Percentiles rank a stretch among this genome's conserved stretches.
Evolutionary conservation across 306 rosid genomes (phyloP).

Genomic region (Inga leiocalycina): DNA sequence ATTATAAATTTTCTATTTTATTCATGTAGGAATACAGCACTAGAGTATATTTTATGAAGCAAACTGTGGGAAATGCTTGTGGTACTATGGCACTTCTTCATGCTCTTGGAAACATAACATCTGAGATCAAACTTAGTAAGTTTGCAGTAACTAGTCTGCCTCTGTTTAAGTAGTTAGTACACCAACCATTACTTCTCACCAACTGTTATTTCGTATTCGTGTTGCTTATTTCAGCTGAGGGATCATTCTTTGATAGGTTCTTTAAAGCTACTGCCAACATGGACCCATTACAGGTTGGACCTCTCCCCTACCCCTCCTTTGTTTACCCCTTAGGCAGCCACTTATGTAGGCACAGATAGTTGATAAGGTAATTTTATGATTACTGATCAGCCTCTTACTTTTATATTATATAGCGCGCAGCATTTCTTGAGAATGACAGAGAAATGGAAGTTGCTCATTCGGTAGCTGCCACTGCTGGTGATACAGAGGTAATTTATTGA

Average conservation of each 20-base stretch:
- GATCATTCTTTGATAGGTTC: constrained; percentile 80
- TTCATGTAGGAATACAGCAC: constrained; percentile 47
- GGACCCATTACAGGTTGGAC: constrained; percentile 73
- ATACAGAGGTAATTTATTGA: constrained; percentile 64
- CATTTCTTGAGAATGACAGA: constrained; percentile 75
- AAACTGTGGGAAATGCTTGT: constrained; percentile 81
- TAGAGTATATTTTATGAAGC: constrained; percentile 66
- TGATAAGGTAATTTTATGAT: not conserved
- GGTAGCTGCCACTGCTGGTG: constrained; percentile 90
- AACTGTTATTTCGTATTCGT: constrained; percentile 14
- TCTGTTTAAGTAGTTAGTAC: not conserved
- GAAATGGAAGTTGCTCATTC: constrained; percentile 97
- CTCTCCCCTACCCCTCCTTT: constrained; percentile 39
- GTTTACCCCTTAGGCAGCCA: constrained; percentile 24
- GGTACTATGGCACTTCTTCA: constrained; percentile 84
- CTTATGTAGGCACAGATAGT: constrained; percentile 33
- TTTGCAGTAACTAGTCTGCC: not conserved
- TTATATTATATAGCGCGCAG: constrained; percentile 75
- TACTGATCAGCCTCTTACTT: constrained; percentile 22
- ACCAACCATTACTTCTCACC: not conserved
- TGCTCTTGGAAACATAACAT: constrained; percentile 70
- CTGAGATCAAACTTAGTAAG: constrained; percentile 71
- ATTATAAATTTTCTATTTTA: not conserved
- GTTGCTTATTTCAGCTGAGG: constrained; percentile 61
- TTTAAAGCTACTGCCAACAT: constrained; percentile 75